phyloP scores from a whole-genome alignment of 2,329 filamentous ascomycete species.

The Thermothelomyces thermophilus region DNA sequence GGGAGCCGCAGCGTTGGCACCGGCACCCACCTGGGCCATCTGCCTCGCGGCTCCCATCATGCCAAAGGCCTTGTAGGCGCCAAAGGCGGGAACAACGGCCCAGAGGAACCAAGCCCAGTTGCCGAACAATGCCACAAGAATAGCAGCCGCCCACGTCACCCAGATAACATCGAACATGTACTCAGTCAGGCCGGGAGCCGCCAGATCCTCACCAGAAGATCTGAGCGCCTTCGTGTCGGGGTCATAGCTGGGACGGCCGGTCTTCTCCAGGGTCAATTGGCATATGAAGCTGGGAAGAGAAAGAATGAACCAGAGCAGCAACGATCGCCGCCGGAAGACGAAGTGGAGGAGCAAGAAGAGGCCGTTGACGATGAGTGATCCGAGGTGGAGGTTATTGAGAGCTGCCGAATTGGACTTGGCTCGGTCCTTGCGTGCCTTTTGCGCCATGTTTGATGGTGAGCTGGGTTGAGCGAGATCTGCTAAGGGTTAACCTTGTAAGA shows the following conservation, averaged over 20 bases:
- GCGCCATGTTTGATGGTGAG: conserved; percentile 42
- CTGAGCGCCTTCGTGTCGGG: conserved; percentile 59
- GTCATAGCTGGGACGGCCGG: conserved; percentile 71
- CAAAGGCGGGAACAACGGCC: conserved; percentile 50
- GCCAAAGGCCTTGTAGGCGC: conserved; percentile 46
- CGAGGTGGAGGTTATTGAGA: conserved; percentile 76
- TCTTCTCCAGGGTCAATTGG: conserved; percentile 77
- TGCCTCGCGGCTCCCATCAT: conserved; percentile 49
- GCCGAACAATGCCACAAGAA: conserved; percentile 69
- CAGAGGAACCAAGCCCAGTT: conserved; percentile 64
- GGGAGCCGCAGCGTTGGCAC: conserved; percentile 31
- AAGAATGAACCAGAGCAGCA: conserved; percentile 63
- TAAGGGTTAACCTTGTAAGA: no score
- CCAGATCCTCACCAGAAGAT: conserved; percentile 78
- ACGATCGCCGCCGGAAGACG: conserved; percentile 54
- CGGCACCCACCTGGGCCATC: conserved; percentile 39
- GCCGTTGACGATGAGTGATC: conserved; percentile 63
- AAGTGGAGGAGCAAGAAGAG: conserved; percentile 69
- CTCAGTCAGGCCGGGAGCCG: conserved; percentile 82
- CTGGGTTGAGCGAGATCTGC: background rate
- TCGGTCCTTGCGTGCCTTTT: conserved; percentile 57
- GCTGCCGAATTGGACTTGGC: conserved; percentile 73
- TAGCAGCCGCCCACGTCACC: conserved; percentile 78
- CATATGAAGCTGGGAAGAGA: conserved; percentile 70
- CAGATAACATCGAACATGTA: conserved; percentile 98